Evolutionary conservation across 768 basidiomycete genomes (phyloP), one percentile per base, ranked within the genome.

Genomic region (Termitomyces sp.): DNA sequence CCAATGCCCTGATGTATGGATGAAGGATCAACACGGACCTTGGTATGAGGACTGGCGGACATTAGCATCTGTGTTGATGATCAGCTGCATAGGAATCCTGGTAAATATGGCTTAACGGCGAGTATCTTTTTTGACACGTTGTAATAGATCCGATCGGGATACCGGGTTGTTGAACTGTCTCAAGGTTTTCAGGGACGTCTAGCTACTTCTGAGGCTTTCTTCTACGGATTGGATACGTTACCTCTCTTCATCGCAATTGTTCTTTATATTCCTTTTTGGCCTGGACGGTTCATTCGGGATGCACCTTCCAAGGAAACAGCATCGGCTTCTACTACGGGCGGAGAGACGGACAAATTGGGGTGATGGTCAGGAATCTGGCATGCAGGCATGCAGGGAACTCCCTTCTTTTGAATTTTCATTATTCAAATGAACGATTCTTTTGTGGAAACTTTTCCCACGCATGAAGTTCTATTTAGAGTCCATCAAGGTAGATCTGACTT

Each of bases 241-340:
- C 89, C 88, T 8, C 77, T 90, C 12, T 80, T 86, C 60, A 67
- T 91, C 38, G 85, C 87, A 40, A 81, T 85, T 48, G 70, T 70
- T 1, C 73, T 83, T 12, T 88, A 87, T 66, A 65, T 78, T 32
- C 73, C 82, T n/a, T 85, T 86, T 71, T 92, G 88, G 87, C 90
- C 87, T 1, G 86, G 86, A 3, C 71, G 81, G 65, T 83, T 83
- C 66, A 84, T 85, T 32, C 20, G 25, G n/a, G 32, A 32, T 32
- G 20, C 12, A 10, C 10, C 37, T 6, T 34, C 47, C 6, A 32
- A 50, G 36, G 50, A 37, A 12, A 29, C 20, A 20, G 20, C 48
- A 38, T 12, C 60, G 15, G 12, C 36, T 52, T 60, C 49, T 5
- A 37, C 31, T 47, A 4, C 25, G 40, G 38, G 25, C 10, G 7